A percentile compares a stretch with the other conserved stretches of the same genome.
Conservation (phyloP, 805 yeast genomes). For the Myxozyma neglecta region DNA sequence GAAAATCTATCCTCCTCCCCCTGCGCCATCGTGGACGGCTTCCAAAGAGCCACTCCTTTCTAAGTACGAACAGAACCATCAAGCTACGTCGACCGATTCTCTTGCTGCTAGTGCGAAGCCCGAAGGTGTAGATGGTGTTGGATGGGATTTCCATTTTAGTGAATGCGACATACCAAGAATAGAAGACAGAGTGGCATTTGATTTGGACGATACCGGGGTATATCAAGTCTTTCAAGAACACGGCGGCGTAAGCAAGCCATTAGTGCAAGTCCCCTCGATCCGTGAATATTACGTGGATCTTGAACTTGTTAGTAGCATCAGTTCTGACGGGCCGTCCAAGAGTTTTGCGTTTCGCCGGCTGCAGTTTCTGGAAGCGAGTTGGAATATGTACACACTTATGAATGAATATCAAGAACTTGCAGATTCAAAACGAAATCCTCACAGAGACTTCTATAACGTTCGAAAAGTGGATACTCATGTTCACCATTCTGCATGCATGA, state of each 20-base stretch:
- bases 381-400: constrained; percentile 85
- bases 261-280: constrained; percentile 57
- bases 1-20: constrained; percentile 90
- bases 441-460: constrained; percentile 94
- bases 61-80: constrained; percentile 37
- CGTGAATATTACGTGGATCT: constrained; percentile 83
- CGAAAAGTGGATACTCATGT: constrained; percentile 98
- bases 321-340: constrained; percentile 94
- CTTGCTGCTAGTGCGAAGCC: constrained; percentile 12
- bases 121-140: constrained; percentile 39
- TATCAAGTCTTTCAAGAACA: constrained; percentile 54
- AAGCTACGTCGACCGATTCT: constrained; percentile 36
- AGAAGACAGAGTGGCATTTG: constrained; percentile 46
- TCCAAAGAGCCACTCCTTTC: constrained; percentile 57
- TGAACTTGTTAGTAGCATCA: constrained; percentile 66
- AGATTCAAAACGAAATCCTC: constrained; percentile 89
- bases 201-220: constrained; percentile 63
- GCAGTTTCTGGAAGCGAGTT: constrained; percentile 92
- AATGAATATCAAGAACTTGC: constrained; percentile 92
- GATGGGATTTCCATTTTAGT: constrained; percentile 58
- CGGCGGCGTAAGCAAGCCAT: constrained; percentile 26
- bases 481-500: constrained; percentile 99
- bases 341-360: constrained; percentile 92
- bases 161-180: constrained; percentile 56
- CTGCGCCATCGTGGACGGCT: constrained; percentile 80